These are phyloP conservation scores for Rhodotorula paludigena DNA, from an alignment of 768 basidiomycete species.

Conservation along the genomic window DNA sequence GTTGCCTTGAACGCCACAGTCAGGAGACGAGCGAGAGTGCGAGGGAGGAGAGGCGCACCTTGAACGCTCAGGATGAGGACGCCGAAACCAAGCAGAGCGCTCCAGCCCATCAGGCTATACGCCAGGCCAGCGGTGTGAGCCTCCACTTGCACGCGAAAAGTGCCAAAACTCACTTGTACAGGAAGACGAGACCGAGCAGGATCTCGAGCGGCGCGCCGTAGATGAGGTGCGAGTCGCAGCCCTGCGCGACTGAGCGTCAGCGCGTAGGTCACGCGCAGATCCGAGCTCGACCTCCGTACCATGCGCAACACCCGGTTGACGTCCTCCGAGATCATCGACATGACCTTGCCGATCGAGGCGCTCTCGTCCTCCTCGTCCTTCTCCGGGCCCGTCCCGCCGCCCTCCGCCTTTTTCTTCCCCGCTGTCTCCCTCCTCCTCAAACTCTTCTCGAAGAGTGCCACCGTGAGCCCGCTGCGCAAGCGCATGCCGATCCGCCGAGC, in stretches of 20 bases:
- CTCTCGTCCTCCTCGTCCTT: constrained; percentile 34
- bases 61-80: constrained; percentile 10
- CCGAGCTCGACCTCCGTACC: background rate
- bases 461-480: constrained; percentile 28
- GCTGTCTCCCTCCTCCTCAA: constrained; percentile 22
- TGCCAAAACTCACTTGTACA: constrained; percentile 26
- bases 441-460: constrained; percentile 35
- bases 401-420: background rate
- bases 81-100: constrained; percentile 33
- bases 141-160: background rate
- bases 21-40: background rate
- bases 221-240: constrained; percentile 33
- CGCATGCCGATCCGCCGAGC: constrained; percentile 36
- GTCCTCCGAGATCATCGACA: constrained; percentile 52
- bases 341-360: constrained; percentile 38
- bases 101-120: constrained; percentile 39
- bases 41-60: background rate
- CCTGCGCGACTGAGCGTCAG: constrained; percentile 48
- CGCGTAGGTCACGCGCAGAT: constrained; percentile 37
- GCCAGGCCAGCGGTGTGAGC: background rate
- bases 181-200: constrained; percentile 17
- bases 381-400: background rate
- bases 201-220: constrained; percentile 39
- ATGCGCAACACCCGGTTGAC: constrained; percentile 50
- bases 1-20: constrained; percentile 15